Percentiles rank a stretch among this genome's conserved stretches.
Evolutionary conservation across 768 basidiomycete genomes (phyloP).

Genomic region (Inosperma sp.): DNA sequence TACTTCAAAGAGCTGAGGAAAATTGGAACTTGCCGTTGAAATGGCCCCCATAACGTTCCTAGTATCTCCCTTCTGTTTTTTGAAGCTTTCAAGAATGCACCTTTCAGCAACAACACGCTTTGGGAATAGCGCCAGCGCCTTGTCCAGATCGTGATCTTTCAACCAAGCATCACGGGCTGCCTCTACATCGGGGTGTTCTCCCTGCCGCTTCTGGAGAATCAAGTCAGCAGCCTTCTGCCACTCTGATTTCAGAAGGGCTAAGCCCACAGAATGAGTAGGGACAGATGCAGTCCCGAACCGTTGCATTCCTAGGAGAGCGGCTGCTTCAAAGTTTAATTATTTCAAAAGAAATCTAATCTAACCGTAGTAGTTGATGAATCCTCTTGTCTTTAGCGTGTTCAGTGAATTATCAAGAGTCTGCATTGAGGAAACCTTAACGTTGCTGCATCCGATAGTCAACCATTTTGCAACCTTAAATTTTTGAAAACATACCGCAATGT

Average conservation of each 20-base stretch:
- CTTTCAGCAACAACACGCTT: constrained; percentile 91
- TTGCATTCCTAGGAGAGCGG: constrained; percentile 74
- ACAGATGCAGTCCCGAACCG: constrained; percentile 96
- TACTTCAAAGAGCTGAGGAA: not conserved
- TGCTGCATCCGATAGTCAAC: constrained; percentile 43
- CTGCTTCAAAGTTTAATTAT: constrained; percentile 10
- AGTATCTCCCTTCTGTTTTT: constrained; percentile 72
- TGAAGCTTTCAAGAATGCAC: constrained; percentile 85
- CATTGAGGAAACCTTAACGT: constrained; percentile 72
- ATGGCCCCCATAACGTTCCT: constrained; percentile 85
- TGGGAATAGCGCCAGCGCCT: constrained; percentile 82
- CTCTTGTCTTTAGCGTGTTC: constrained; percentile 70
- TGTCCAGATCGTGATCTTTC: constrained; percentile 73
- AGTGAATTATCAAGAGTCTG: constrained; percentile 73
- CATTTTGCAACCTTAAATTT: not conserved
- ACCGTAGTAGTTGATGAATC: constrained; percentile 99
- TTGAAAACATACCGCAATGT: constrained; percentile 67
- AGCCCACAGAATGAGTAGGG: constrained; percentile 91
- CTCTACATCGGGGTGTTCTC: constrained; percentile 90
- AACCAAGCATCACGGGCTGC: constrained; percentile 84
- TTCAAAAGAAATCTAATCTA: constrained; percentile 9
- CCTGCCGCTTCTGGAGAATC: constrained; percentile 76
- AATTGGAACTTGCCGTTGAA: constrained; percentile 56
- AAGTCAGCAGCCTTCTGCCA: constrained; percentile 86
- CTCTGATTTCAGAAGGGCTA: constrained; percentile 82